Evolutionary conservation across 352 stramenopile genomes (phyloP).

Genomic region (Phytophthora ramorum): DNA sequence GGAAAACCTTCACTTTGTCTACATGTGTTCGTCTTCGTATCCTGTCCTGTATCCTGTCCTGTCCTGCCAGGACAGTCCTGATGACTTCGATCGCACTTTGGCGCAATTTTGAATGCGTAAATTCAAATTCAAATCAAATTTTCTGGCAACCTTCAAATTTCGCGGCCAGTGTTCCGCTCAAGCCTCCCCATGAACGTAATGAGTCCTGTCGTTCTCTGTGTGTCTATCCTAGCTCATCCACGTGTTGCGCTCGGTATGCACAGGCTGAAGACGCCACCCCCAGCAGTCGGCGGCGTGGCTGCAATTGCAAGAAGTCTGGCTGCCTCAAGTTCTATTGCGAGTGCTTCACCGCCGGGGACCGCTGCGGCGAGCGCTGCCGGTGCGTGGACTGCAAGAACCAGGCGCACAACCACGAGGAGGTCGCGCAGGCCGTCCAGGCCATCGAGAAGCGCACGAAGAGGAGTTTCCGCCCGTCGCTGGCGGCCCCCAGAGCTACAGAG

Average conservation of each 20-base stretch:
- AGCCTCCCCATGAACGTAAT: not conserved
- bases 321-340: slow-evolving; percentile 96
- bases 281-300: slow-evolving; percentile 59
- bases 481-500: slow-evolving; percentile 22
- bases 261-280: slow-evolving; percentile 1
- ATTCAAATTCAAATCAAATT: slow-evolving; percentile 48
- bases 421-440: slow-evolving; percentile 57
- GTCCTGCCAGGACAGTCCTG: no score
- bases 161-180: slow-evolving; percentile 13
- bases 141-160: slow-evolving; percentile 31
- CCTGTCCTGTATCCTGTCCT: no score
- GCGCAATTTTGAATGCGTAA: slow-evolving; percentile 29
- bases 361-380: slow-evolving; percentile 72
- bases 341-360: slow-evolving; percentile 65
- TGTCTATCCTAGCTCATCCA: not conserved
- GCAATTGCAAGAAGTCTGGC: slow-evolving; percentile 97
- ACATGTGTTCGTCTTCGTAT: not conserved
- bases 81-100: slow-evolving; percentile 19
- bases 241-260: slow-evolving; percentile 21
- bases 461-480: slow-evolving; percentile 44
- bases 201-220: not conserved
- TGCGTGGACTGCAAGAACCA: slow-evolving; percentile 84
- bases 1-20: slow-evolving; percentile 8
- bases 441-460: slow-evolving; percentile 68
- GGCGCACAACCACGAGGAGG: slow-evolving; percentile 60